Evolutionary conservation across 2,329 filamentous ascomycete genomes (phyloP).

Genomic region (Talaromyces rugulosus): DNA sequence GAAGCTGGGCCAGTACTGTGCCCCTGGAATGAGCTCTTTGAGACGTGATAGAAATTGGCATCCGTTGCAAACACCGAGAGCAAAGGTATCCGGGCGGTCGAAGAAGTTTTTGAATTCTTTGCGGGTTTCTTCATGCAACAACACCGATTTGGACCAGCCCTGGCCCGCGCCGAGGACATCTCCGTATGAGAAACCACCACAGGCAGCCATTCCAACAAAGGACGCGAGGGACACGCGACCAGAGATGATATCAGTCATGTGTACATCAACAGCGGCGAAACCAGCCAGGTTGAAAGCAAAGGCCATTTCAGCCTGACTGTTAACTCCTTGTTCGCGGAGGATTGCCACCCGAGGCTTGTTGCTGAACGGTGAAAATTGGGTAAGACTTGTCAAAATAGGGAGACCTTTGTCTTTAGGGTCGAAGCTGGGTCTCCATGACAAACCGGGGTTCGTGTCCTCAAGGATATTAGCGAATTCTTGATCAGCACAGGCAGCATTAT

Average conservation of each 20-base stretch:
- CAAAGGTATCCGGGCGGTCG: conserved; percentile 80
- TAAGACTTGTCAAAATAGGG: conserved; percentile 62
- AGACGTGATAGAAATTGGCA: conserved; percentile 89
- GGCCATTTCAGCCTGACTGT: conserved; percentile 95
- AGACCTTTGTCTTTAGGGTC: conserved; percentile 73
- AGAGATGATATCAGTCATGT: conserved; percentile 89
- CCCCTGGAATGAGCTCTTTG: conserved; percentile 81
- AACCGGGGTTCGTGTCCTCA: conserved; percentile 73
- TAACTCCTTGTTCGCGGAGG: conserved; percentile 90
- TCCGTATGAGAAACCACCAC: conserved; percentile 94
- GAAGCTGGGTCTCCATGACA: conserved; percentile 79
- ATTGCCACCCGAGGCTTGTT: conserved; percentile 78
- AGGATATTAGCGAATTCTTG: conserved; percentile 72
- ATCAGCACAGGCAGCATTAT: conserved; percentile 83
- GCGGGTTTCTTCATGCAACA: conserved; percentile 73
- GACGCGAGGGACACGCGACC: conserved; percentile 72
- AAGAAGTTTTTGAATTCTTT: conserved; percentile 83
- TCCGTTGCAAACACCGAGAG: conserved; percentile 93
- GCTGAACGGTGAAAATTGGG: conserved; percentile 53
- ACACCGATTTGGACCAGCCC: conserved; percentile 91
- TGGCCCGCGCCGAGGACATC: conserved; percentile 91
- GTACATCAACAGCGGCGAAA: conserved; percentile 87
- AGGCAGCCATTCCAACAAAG: conserved; percentile 88
- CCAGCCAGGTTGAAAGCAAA: conserved; percentile 90
- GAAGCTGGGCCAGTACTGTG: conserved; percentile 77